phyloP scores from a whole-genome alignment of 1,284 basidiomycete genomes.

The Fereydounia khargensis region DNA sequence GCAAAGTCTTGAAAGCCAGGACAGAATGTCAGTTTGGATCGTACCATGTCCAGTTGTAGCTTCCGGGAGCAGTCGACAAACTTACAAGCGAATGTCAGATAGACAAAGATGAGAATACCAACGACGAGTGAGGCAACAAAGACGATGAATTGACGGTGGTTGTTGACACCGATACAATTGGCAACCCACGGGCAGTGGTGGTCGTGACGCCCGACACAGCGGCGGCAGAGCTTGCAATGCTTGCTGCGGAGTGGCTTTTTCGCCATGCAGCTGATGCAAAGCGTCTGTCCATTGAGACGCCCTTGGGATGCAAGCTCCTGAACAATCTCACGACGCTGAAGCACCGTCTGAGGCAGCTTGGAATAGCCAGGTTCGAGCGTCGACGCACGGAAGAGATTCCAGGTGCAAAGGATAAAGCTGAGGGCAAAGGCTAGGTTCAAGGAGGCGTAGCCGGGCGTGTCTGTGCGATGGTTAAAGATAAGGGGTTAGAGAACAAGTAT shows the following conservation, averaged over 20 bases:
- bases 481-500: constrained; percentile 36
- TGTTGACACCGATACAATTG: constrained; percentile 93
- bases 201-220: constrained; percentile 69
- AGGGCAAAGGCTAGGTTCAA: constrained; percentile 75
- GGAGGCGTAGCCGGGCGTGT: constrained; percentile 64
- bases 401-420: constrained; percentile 70
- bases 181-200: constrained; percentile 97
- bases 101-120: constrained; percentile 77
- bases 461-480: constrained; percentile 1
- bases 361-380: constrained; percentile 87
- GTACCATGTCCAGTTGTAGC: too few species aligned
- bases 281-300: constrained; percentile 86
- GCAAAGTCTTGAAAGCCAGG: constrained; percentile 3
- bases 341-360: constrained; percentile 64
- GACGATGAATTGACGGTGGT: constrained; percentile 89
- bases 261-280: constrained; percentile 92
- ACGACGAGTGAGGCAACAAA: constrained; percentile 81
- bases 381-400: constrained; percentile 86
- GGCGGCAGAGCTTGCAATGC: constrained; percentile 88
- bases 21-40: background rate
- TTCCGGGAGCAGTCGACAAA: too few species aligned
- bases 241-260: constrained; percentile 89
- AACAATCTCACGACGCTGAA: constrained; percentile 36
- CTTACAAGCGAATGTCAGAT: constrained; percentile 77
- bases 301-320: constrained; percentile 72